These are phyloP conservation scores for Macrotyloma uniflorum DNA, from an alignment of 306 rosid genomes.

Conservation along the genomic window DNA sequence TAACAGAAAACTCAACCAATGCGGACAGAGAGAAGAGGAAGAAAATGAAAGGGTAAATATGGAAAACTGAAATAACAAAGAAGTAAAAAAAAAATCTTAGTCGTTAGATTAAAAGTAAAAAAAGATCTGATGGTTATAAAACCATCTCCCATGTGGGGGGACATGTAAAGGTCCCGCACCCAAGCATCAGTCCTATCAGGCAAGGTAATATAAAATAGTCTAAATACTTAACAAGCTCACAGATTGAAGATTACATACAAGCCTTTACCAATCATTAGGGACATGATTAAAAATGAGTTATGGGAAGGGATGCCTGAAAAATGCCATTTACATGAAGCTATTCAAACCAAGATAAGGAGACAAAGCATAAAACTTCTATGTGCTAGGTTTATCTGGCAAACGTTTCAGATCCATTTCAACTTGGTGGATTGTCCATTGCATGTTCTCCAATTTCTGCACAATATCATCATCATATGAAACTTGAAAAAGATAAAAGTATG, in stretches of 20 bases:
- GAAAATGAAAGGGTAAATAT: too few species aligned
- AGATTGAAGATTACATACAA: not conserved
- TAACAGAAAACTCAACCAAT: too few species aligned
- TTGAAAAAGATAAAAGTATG: not conserved
- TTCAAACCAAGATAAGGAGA: constrained; percentile 12
- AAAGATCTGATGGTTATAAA: too few species aligned
- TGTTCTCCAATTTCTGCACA: constrained; percentile 81
- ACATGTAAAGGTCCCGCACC: too few species aligned
- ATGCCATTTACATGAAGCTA: not conserved
- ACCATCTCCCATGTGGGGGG: too few species aligned
- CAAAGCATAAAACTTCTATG: constrained; percentile 37
- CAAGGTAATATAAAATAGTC: not conserved
- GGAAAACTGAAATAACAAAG: too few species aligned
- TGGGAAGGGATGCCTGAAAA: not conserved
- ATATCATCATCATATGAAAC: not conserved
- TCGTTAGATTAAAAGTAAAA: too few species aligned
- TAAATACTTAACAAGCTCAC: not conserved
- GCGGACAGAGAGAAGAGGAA: too few species aligned
- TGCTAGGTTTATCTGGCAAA: constrained; percentile 57
- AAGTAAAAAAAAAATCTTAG: too few species aligned
- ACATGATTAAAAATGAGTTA: constrained; percentile 4
- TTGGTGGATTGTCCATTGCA: constrained; percentile 96
- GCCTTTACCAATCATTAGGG: constrained; percentile 5
- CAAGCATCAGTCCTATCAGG: too few species aligned
- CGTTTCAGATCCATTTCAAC: constrained; percentile 89